phyloP scores from a whole-genome alignment of 495 filamentous ascomycete genomes.

The Entonaema liquescens region DNA sequence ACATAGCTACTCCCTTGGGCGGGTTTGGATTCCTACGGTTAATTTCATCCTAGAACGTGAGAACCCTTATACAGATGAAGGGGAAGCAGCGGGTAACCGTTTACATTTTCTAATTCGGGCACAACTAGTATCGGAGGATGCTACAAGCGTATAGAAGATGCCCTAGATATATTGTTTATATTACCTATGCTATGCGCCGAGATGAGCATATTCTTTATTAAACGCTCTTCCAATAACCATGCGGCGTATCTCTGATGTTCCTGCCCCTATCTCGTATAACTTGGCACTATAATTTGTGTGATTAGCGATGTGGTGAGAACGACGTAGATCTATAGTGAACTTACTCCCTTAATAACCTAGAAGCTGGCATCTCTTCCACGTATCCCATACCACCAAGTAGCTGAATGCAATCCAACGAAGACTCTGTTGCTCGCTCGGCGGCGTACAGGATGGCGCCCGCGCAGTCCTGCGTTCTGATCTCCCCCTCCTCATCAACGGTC shows the following conservation, averaged over 20 bases:
- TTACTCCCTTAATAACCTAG: slow-evolving; percentile 80
- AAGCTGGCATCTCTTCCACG: slow-evolving; percentile 92
- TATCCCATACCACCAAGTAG: slow-evolving; percentile 96
- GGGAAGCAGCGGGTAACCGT: slow-evolving; percentile 23
- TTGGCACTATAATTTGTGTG: slow-evolving; percentile 52
- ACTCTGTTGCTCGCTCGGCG: slow-evolving; percentile 91
- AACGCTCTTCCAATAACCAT: slow-evolving; percentile 96
- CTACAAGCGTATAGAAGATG: slow-evolving; percentile 9
- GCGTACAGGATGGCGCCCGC: slow-evolving; percentile 95
- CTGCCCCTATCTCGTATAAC: slow-evolving; percentile 97
- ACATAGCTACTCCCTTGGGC: background rate
- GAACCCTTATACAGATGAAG: background rate
- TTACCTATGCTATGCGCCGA: slow-evolving; percentile 36
- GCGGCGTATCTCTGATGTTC: slow-evolving; percentile 90
- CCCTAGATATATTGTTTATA: slow-evolving; percentile 26
- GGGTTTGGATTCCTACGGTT: too few species aligned
- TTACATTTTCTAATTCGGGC: slow-evolving; percentile 18
- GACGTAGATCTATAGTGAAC: slow-evolving; percentile 19
- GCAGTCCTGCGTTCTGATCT: slow-evolving; percentile 87
- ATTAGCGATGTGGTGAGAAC: slow-evolving; percentile 23
- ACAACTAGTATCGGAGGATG: background rate
- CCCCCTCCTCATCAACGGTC: slow-evolving; percentile 74
- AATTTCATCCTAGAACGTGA: slow-evolving; percentile 27
- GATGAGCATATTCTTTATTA: slow-evolving; percentile 81
- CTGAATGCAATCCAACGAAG: slow-evolving; percentile 89